These are phyloP conservation scores for Podospora pseudopauciseta DNA, from an alignment of 495 filamentous ascomycete genomes.

Conservation along the genomic window DNA sequence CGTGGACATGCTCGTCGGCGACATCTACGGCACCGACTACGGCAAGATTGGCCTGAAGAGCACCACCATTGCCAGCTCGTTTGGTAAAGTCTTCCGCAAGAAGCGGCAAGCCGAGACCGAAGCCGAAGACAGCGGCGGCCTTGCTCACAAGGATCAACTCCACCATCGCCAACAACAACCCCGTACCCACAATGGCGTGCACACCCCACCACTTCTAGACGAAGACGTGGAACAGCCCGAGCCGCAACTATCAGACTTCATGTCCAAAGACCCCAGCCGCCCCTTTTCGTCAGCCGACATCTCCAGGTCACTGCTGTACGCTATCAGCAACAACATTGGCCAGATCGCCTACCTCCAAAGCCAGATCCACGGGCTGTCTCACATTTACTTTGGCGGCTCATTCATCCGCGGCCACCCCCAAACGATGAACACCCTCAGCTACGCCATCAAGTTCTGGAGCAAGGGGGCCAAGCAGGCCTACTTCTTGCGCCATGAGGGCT, in stretches of 20 bases:
- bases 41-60: constrained; percentile 91
- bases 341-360: constrained; percentile 96
- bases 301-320: constrained; percentile 68
- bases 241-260: background rate
- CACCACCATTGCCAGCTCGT: constrained; percentile 89
- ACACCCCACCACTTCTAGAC: background rate
- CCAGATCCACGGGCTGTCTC: constrained; percentile 81
- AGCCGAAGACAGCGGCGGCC: constrained; percentile 70
- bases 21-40: constrained; percentile 97
- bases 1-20: constrained; percentile 96
- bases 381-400: constrained; percentile 95
- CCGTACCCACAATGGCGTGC: background rate
- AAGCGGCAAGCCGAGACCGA: constrained; percentile 69
- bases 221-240: background rate
- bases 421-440: constrained; percentile 94
- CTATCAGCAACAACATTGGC: constrained; percentile 90
- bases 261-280: constrained; percentile 14
- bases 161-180: constrained; percentile 16
- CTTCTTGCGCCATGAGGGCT: constrained; percentile 93
- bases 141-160: constrained; percentile 50
- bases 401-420: constrained; percentile 96
- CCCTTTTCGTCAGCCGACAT: constrained; percentile 51
- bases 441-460: constrained; percentile 96
- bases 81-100: constrained; percentile 91
- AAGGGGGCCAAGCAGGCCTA: constrained; percentile 92